Evolutionary conservation across 331 rosid genomes (phyloP), one percentile per base, ranked within the genome.

Genomic region (Spiraea crenata): DNA sequence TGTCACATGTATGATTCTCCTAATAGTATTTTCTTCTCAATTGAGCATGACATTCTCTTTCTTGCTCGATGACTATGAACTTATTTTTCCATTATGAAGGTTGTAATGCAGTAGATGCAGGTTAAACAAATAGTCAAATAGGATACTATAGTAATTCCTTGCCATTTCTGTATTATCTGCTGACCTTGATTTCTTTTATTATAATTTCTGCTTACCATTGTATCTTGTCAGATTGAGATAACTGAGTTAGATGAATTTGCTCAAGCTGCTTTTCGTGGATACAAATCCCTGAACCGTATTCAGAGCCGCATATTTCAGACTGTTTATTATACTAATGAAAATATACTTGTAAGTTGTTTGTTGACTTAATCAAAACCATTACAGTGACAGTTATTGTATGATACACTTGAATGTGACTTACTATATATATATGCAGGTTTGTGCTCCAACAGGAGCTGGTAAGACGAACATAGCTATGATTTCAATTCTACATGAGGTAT

Each of bases 391-490:
- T n/a, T 35, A 66, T 63, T 35, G 74, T 75, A 60, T 55, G 64
- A 52, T 20, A 37, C 46, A 42, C 83, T 63, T 79, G 20, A 52
- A 46, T 6, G 72, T 45, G 65, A 34, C 74, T 60, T 69, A 25
- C 76, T 67, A 51, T 80, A 61, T 78, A 61, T 78, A 51, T 57
- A 77, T 69, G 75, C 87, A 90, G 98, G 98, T 93, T 81, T 93
- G 98, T 84, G 98, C 98, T 76, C 98, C 98, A 11, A 93, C 98
- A 46, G 98, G 98, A 59, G 98, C 98, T 83, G 98, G 98, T 35
- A 93, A 93, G 31, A 93, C 98, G 65, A 93, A 93, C 78, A 93
- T 93, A 80, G 98, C 98, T 63, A 93, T 93, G 98, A 84, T 90
- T 77, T 89, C 98, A 65, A 82, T 93, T 83, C 89, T 93, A 46